Conservation (phyloP, 805 yeast species). For the Candida ascalaphidarum region DNA sequence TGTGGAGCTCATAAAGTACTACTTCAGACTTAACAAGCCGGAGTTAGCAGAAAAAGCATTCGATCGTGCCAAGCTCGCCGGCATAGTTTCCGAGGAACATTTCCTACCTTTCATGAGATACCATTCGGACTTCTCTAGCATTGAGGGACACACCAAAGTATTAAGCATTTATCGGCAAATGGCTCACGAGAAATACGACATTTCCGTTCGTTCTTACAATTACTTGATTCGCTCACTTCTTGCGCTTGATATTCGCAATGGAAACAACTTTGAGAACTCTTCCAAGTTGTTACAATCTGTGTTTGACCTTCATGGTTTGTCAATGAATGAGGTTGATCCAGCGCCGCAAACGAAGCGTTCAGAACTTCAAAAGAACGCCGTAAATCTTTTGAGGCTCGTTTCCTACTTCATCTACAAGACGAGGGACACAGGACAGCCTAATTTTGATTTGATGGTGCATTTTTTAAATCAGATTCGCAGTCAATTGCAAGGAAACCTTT, state of each 20-base stretch:
- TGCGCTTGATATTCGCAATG: conserved; percentile 7
- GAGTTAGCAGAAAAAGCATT: conserved; percentile 14
- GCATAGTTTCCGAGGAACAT: conserved; percentile 14
- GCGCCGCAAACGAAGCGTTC: conserved; percentile 1
- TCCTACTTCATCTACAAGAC: conserved; percentile 13
- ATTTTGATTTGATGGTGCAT: conserved; percentile 16
- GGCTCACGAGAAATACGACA: conserved; percentile 15
- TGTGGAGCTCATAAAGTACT: conserved; percentile 19
- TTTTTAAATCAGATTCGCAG: conserved; percentile 19
- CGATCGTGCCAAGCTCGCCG: conserved; percentile 7
- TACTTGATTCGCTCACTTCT: conserved; percentile 22
- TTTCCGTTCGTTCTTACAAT: conserved; percentile 20
- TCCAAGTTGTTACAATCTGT: conserved; percentile 14
- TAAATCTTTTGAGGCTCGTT: conserved; percentile 17
- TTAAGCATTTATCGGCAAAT: conserved; percentile 24
- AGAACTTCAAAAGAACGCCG: conserved; percentile 9
- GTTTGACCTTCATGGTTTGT: conserved; percentile 22
- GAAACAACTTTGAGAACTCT: conserved; percentile 8
- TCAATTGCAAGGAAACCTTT: conserved; percentile 12
- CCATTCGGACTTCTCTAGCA: conserved; percentile 8
- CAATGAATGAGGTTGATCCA: conserved; percentile 3
- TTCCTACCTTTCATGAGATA: conserved; percentile 21
- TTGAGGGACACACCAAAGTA: conserved; percentile 13
- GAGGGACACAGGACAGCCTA: conserved; percentile 1
- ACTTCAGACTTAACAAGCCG: conserved; percentile 7